These are phyloP conservation scores for Zychaea mexicana DNA, from an alignment of 371 early-diverging fungal genomes.

Conservation along the genomic window DNA sequence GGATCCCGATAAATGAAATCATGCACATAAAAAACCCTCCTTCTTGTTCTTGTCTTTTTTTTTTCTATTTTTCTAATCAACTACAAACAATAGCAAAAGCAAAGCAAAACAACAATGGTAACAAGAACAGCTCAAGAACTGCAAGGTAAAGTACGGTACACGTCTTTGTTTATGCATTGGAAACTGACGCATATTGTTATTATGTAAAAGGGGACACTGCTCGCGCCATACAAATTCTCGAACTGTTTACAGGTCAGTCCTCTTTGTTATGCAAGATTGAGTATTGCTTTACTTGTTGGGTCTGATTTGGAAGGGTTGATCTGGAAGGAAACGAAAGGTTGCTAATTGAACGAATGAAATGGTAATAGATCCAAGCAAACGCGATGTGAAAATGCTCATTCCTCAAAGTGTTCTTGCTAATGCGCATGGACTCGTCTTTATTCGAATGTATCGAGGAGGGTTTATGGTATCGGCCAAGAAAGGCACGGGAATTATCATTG, in stretches of 20 bases:
- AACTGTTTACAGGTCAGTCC: slow-evolving; percentile 34
- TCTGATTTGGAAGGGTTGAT: too few species aligned
- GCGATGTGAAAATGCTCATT: slow-evolving; percentile 34
- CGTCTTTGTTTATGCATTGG: neutral
- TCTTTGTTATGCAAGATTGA: neutral
- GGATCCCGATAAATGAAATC: too few species aligned
- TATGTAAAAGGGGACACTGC: slow-evolving; percentile 29
- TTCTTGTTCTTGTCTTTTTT: neutral
- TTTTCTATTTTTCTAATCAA: neutral
- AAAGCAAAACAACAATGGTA: slow-evolving; percentile 6
- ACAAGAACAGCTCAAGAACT: slow-evolving; percentile 9
- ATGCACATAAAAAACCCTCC: too few species aligned
- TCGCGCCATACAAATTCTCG: slow-evolving; percentile 34
- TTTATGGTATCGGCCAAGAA: slow-evolving; percentile 33
- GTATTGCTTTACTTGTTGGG: neutral
- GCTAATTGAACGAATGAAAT: neutral
- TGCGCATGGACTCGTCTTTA: slow-evolving; percentile 43
- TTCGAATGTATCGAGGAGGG: slow-evolving; percentile 35
- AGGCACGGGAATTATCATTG: slow-evolving; percentile 46
- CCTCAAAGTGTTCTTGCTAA: slow-evolving; percentile 30
- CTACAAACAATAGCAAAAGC: neutral
- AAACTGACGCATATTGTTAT: neutral
- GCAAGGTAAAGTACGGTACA: neutral
- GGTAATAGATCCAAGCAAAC: slow-evolving; percentile 16
- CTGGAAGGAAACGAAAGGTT: too few species aligned